Evolutionary conservation across 2,329 filamentous ascomycete genomes (phyloP).

Genomic region (Beauveria sp.): DNA sequence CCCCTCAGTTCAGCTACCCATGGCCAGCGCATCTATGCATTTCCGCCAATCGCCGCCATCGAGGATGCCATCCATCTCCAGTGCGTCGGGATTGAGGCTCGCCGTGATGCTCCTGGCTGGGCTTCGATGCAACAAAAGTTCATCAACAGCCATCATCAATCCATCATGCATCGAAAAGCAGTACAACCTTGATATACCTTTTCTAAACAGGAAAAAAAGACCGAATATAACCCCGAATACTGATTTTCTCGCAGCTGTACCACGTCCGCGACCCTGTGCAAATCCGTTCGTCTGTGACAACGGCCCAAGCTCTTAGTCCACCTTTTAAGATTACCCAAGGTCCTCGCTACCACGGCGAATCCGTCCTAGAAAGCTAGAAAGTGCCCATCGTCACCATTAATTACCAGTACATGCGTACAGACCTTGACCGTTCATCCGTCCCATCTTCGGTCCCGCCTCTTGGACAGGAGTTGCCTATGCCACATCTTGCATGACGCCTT

Average conservation of each 20-base stretch:
- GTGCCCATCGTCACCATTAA: slow-evolving; percentile 1
- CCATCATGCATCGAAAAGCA: neutral
- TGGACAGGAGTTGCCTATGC: neutral
- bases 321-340: slow-evolving; percentile 10
- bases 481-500: neutral
- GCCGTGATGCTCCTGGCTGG: neutral
- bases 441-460: neutral
- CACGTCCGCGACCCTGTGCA: neutral
- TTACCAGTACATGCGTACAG: neutral
- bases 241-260: neutral
- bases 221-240: neutral
- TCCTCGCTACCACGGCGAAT: neutral
- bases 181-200: neutral
- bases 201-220: too few relatives aligned
- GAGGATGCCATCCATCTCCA: neutral
- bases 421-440: neutral
- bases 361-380: neutral
- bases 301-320: slow-evolving; percentile 8
- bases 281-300: neutral
- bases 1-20: neutral
- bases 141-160: neutral
- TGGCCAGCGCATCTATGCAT: neutral
- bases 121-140: neutral
- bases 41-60: neutral
- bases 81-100: neutral